Evolutionary conservation across 1,139 yeast genomes (phyloP).

Genomic region (Sugiyamaella pinicola): DNA sequence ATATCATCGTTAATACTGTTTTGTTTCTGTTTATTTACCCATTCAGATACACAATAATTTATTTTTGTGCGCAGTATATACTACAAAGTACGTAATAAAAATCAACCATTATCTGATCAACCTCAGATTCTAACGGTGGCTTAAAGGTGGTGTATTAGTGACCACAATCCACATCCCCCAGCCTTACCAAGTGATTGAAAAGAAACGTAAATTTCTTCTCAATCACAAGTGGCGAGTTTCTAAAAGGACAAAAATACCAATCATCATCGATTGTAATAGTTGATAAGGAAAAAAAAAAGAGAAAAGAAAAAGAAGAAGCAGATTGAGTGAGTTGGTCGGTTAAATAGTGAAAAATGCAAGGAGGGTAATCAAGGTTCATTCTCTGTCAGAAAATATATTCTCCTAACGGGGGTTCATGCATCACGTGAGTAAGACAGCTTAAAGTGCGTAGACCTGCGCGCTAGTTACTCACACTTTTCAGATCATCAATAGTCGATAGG

Average conservation of each 20-base stretch:
- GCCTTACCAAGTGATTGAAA: slow-evolving; percentile 38
- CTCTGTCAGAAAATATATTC: slow-evolving; percentile 25
- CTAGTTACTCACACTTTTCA: slow-evolving; percentile 11
- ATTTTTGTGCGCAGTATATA: no score
- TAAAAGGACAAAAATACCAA: slow-evolving; percentile 51
- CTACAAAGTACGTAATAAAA: background rate
- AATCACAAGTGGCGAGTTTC: slow-evolving; percentile 45
- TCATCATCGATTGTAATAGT: slow-evolving; percentile 71
- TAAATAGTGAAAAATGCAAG: slow-evolving; percentile 7
- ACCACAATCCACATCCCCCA: slow-evolving; percentile 49
- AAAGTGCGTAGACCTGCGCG: background rate
- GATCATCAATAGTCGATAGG: slow-evolving; percentile 3
- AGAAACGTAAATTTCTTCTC: slow-evolving; percentile 37
- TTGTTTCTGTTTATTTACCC: no score
- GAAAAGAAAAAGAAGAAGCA: background rate
- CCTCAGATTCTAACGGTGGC: slow-evolving; percentile 26
- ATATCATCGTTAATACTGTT: no score
- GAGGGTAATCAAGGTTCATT: slow-evolving; percentile 6
- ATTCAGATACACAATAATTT: no score
- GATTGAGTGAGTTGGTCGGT: background rate
- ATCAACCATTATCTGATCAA: slow-evolving; percentile 22
- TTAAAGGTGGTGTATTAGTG: slow-evolving; percentile 45
- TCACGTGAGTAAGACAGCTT: slow-evolving; percentile 1
- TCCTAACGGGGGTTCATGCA: background rate
- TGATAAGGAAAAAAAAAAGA: slow-evolving; percentile 48